phyloP scores from a whole-genome alignment of 805 yeast genomes.

The Ogataea ramenticola region DNA sequence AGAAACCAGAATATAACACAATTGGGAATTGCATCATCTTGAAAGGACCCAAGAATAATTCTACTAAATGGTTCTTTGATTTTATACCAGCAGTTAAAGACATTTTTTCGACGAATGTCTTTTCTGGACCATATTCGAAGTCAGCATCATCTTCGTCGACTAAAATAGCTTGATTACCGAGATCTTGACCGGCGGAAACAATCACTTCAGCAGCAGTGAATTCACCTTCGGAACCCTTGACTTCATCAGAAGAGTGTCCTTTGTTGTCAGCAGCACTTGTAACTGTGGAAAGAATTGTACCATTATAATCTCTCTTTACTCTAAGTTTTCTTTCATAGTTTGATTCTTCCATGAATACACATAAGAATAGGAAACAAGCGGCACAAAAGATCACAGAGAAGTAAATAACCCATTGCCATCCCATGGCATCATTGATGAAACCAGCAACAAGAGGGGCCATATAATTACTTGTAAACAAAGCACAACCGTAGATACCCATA shows the following conservation, averaged over 20 bases:
- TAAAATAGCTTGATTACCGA: conserved; percentile 23
- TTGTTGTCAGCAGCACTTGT: conserved; percentile 15
- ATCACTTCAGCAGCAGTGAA: conserved; percentile 7
- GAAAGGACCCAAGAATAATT: conserved; percentile 29
- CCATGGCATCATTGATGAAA: conserved; percentile 39
- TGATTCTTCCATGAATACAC: conserved; percentile 50
- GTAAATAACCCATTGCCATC: conserved; percentile 48
- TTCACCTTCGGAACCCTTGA: conserved; percentile 6
- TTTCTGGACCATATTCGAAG: conserved; percentile 20
- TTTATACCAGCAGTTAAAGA: conserved; percentile 32
- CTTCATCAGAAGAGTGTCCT: conserved; percentile 8
- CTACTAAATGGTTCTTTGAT: conserved; percentile 20
- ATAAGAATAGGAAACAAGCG: conserved; percentile 30
- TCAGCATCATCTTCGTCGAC: conserved; percentile 16
- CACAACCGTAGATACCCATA: conserved; percentile 43
- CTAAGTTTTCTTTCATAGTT: conserved; percentile 30
- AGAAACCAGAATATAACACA: conserved; percentile 53
- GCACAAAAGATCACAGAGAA: conserved; percentile 42
- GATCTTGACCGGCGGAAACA: conserved; percentile 15
- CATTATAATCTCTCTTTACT: conserved; percentile 18
- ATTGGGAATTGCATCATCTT: conserved; percentile 41
- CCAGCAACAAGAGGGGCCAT: conserved; percentile 58
- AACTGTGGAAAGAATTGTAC: conserved; percentile 14
- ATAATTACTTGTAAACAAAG: conserved; percentile 46
- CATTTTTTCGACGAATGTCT: conserved; percentile 36